These are phyloP conservation scores for Phytopythium boreale DNA, from an alignment of 352 stramenopile genomes.

Conservation along the genomic window DNA sequence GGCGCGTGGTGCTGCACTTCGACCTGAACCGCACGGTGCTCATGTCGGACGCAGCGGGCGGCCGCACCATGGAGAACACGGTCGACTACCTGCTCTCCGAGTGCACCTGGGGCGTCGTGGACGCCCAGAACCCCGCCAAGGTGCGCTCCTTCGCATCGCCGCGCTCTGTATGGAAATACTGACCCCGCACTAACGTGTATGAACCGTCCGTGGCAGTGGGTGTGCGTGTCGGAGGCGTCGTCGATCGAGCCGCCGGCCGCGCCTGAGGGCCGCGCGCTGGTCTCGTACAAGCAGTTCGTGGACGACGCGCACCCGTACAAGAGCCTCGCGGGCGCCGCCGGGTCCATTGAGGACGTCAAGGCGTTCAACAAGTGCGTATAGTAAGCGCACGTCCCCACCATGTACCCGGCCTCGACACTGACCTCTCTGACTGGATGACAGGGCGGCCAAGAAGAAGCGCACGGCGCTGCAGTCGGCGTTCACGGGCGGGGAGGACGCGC, in stretches of 20 bases:
- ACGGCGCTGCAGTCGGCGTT: conserved; percentile 78
- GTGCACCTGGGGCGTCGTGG: conserved; percentile 69
- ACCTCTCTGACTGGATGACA: conserved; percentile 7
- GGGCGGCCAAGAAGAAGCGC: conserved; percentile 69
- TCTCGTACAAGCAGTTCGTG: conserved; percentile 87
- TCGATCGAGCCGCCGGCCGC: conserved; percentile 35
- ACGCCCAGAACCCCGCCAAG: conserved; percentile 23
- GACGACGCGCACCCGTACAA: conserved; percentile 70
- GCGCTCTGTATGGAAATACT: too few relatives aligned
- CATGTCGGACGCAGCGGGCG: conserved; percentile 87
- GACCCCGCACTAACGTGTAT: not conserved
- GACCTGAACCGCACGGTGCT: conserved; percentile 88
- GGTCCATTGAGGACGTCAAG: conserved; percentile 56
- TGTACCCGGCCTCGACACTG: not conserved
- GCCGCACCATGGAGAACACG: conserved; percentile 87
- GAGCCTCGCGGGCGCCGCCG: conserved; percentile 25
- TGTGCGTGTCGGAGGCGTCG: conserved; percentile 56
- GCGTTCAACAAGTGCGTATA: conserved; percentile 55
- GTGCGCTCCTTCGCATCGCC: not conserved
- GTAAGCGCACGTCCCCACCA: not conserved
- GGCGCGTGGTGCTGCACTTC: conserved; percentile 79
- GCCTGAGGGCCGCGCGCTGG: conserved; percentile 16
- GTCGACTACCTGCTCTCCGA: conserved; percentile 85
- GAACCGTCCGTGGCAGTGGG: conserved; percentile 24
- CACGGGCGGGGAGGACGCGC: conserved; percentile 37